Base-by-base conservation (phyloP, 768 basidiomycete species). In the Auricularia heimuer region DNA sequence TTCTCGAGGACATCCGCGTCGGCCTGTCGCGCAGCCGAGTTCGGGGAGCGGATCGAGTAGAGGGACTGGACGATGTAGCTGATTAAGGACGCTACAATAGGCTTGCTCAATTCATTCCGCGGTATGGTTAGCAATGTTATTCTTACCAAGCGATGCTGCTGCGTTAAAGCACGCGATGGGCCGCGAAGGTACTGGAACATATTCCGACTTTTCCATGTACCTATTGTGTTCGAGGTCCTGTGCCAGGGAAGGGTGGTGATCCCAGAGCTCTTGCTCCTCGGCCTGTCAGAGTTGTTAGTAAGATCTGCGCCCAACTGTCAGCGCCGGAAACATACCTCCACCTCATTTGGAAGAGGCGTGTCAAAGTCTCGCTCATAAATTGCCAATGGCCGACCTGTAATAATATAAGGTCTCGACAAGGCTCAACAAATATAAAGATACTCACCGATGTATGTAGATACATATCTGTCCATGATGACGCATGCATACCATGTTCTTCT, bases 401-500 rank as follows among this genome's bases (percentile, higher is more conserved):
- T 29, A 47, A 69, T 44, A 66, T 62, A 69, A 42, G 8, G 39
- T 42, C 8, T 42, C 39, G 29, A 29, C 39, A 60, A 64, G 7
- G 35, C 34, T 3, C 65, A 29, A 3, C 34, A 63, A 24, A 1
- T 44, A 54, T 37, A 24, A 34, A 64, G 54, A 14, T 54, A 66
- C 75, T 29, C 71, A 84, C 87, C 88, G 82, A 91, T 85, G 74
- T 89, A 92, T 37, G 88, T 79, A 29, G 87, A 88, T 3, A 85
- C 84, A 72, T 88, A 84, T 71, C 89, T 85, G 72, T 92, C 56
- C 56, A 92, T 83, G 44, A 89, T 75, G 42, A 90, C 82, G 72
- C 90, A 92, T 35, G 83, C 85, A 76, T 84, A 89, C 90, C 90
- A 92, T 33, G 90, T 85, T 61, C 88, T 76, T 68, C 85, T 80